A percentile compares a stretch with the other conserved stretches of the same genome.
phyloP scores from a whole-genome alignment of 2,329 filamentous ascomycete species.

The Hortaea sp. region DNA sequence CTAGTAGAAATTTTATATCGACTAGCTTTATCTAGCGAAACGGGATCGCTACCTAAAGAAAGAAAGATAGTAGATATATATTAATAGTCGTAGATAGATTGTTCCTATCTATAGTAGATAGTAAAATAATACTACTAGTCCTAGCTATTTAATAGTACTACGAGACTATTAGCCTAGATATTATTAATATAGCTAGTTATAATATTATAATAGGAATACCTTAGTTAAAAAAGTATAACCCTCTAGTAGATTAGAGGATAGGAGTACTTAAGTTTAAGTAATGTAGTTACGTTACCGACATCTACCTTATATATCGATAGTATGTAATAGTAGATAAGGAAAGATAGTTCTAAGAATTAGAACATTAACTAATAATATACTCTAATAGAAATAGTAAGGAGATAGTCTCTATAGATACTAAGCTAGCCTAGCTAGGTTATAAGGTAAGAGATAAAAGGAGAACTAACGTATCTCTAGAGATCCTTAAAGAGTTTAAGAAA shows the following conservation, averaged over 20 bases:
- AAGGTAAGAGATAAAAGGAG: constrained; percentile 1
- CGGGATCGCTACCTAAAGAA: constrained; percentile 7
- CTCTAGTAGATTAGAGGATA: constrained; percentile 5
- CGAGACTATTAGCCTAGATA: constrained; percentile 7
- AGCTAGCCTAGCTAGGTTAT: background rate
- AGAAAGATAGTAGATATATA: constrained; percentile 4
- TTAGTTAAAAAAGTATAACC: constrained; percentile 9
- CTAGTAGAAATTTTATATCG: constrained; percentile 7
- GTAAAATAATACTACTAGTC: constrained; percentile 6
- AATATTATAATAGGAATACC: constrained; percentile 9
- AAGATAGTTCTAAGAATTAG: constrained; percentile 5
- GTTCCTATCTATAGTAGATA: constrained; percentile 6
- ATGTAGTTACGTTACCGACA: constrained; percentile 4
- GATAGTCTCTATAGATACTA: background rate
- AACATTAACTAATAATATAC: background rate
- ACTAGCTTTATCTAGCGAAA: constrained; percentile 1
- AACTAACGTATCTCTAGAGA: background rate
- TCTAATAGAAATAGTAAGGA: background rate
- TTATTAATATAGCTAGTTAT: constrained; percentile 8
- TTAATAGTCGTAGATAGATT: constrained; percentile 7
- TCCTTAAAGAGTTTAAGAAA: constrained; percentile 8
- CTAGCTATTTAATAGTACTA: constrained; percentile 6
- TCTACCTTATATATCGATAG: constrained; percentile 3
- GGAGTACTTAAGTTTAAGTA: constrained; percentile 9
- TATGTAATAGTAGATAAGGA: constrained; percentile 6